Base-by-base conservation (phyloP, 2,329 filamentous ascomycete species). In the Diaporthe humulicola region DNA sequence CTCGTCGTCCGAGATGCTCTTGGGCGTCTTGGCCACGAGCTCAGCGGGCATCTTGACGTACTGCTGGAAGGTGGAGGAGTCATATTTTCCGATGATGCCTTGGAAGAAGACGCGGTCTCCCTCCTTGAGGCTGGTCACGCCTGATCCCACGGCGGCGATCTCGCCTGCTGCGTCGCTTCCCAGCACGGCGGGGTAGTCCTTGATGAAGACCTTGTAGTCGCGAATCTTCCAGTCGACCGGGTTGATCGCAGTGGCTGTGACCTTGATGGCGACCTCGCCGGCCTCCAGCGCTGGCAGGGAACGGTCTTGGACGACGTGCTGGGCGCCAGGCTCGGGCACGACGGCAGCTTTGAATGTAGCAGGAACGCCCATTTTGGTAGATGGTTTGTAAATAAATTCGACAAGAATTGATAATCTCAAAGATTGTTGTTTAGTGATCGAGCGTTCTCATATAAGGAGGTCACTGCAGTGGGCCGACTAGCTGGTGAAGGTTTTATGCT, bases 91-190 rank as follows among this genome's bases (percentile, higher is more conserved):
- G 6, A 83, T 73, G 25, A 83, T 82, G 5, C 82, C 82, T 64
- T 82, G 80, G 77, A 84, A 84, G 77, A 84, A 82, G 40, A 85
- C 82, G 28, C 83, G 80, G 75, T 85, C 83, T 5, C 84, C 84
- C 9, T 79, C 75, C 42, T 78, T 78, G 74, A 84, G 82, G 5
- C 74, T 70, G 36, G 75, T 74, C 22, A 79, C 76, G 42, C 77
- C 77, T 1, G 77, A 61, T 7, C 83, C 83, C 28, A 84, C 78
- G 36, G 80, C 79, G 45, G 81, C 78, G 7, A 85, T 80, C 57
- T 80, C 79, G 48, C 84, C 83, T 12, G 84, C 80, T 42, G 80
- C 79, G 76, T 81, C 84, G 48, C 73, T 76, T n/a, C 84, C 83
- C 19, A 84, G 76, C 30, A 85, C 78, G 9, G 75, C 78, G 2